Conservation (phyloP, 208 protist species). For the Zelonia costaricensis region DNA sequence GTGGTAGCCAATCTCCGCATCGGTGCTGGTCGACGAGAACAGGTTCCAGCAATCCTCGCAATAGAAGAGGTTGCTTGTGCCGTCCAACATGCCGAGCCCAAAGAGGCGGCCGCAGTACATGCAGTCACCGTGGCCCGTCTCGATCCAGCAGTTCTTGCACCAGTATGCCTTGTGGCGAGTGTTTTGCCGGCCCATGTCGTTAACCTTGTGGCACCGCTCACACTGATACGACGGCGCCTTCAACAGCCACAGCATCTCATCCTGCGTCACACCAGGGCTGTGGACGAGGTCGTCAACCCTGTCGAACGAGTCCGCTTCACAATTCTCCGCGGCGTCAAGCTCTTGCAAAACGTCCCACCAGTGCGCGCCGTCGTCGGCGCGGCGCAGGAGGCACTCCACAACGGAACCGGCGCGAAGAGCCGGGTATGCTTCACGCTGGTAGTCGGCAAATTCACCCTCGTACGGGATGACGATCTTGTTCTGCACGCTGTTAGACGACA, state of each 20-base stretch:
- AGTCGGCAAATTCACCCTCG: conserved; percentile 76
- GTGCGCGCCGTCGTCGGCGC: conserved; percentile 72
- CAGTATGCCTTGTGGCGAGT: conserved; percentile 62
- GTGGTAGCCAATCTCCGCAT: conserved; percentile 72
- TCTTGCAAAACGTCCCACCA: conserved; percentile 85
- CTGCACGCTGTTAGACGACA: conserved; percentile 31
- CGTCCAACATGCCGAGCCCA: conserved; percentile 65
- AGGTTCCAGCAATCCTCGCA: conserved; percentile 80
- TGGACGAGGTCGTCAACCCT: conserved; percentile 72
- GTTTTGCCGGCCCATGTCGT: conserved; percentile 68
- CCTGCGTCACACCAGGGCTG: conserved; percentile 54
- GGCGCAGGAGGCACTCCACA: conserved; percentile 67
- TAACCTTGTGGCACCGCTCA: conserved; percentile 72
- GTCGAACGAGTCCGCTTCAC: conserved; percentile 32
- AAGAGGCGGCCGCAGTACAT: conserved; percentile 68
- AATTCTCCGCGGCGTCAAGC: conserved; percentile 29
- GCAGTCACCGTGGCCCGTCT: conserved; percentile 85
- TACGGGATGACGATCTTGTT: conserved; percentile 44
- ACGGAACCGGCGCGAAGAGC: conserved; percentile 39
- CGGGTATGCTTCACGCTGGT: conserved; percentile 45
- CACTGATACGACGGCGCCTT: conserved; percentile 67
- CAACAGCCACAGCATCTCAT: conserved; percentile 80
- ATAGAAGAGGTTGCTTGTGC: conserved; percentile 68
- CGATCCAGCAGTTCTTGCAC: conserved; percentile 82
- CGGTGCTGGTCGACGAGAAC: conserved; percentile 64